phyloP scores from a whole-genome alignment of 306 rosid species.

The Prunus fruticosa region DNA sequence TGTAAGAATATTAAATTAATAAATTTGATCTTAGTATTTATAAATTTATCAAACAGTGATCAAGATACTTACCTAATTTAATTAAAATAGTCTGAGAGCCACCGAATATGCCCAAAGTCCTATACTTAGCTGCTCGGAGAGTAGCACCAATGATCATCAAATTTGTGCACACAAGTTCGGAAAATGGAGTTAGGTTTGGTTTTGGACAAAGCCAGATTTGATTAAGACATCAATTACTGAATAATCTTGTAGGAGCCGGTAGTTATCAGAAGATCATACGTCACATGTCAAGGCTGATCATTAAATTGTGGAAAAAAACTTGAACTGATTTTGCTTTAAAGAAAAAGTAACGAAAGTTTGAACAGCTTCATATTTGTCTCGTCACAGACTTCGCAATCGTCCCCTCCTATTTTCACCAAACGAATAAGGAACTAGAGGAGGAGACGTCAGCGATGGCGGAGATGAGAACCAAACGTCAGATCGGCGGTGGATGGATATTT shows the following conservation, averaged over 20 bases:
- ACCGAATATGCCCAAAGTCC: background rate
- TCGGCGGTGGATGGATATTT: background rate
- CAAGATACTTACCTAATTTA: too few relatives aligned
- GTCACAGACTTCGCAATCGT: too few relatives aligned
- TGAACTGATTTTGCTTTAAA: background rate
- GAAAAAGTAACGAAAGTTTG: background rate
- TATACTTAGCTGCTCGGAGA: background rate
- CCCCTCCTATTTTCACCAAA: too few relatives aligned
- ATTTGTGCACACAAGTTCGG: background rate
- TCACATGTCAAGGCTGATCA: background rate
- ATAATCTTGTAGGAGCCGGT: background rate
- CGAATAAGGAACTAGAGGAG: background rate
- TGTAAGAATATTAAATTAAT: too few relatives aligned
- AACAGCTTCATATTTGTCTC: background rate
- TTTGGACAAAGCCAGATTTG: background rate
- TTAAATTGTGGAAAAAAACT: background rate
- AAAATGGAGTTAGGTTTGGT: constrained; percentile 13
- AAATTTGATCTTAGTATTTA: too few relatives aligned
- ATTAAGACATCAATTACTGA: background rate
- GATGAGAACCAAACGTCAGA: background rate
- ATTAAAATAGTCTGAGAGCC: too few relatives aligned
- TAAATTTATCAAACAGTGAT: too few relatives aligned
- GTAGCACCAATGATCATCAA: background rate
- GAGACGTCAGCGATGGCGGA: background rate
- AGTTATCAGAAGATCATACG: background rate